Base-by-base conservation (phyloP, 2,329 filamentous ascomycete genomes). In the Penicillium concentricum region DNA sequence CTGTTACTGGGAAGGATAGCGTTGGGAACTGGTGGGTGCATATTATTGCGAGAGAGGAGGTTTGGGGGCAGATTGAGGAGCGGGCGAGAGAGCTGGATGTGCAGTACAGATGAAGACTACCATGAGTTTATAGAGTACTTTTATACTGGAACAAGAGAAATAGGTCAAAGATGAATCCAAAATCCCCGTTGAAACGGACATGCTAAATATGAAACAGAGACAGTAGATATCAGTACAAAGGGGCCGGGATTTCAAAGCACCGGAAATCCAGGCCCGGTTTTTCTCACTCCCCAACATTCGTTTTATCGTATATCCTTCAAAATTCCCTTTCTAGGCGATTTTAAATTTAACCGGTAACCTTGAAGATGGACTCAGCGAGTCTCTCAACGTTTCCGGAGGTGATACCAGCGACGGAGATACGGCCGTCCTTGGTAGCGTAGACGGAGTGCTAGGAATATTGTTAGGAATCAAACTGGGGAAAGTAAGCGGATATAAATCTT, bases 391-490 rank as follows among this genome's bases (percentile, higher is more conserved):
- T 81, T 70, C 69, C 76, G 38, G 73, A 67, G 59, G 79, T 81
- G 70, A 81, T 81, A 62, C 79, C 79, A 54, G 76, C 75, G 38
- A 79, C 77, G 34, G 79, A 78, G 63, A 83, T 79, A 68, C 81
- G 77, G 57, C 81, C 81, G 64, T 81, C 80, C 82, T 91, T 94
- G 78, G 94, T 97, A 65, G 92, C 93, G 76, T 99, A 99, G 69
- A 99, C 93, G 59, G 91, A 96, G 84, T 94, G 91, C 82, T 85
- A 59, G 42, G 28, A 35, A 51, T 38, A n/a, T 30, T 34, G 32
- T 65, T 56, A 69, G 63, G 42, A 13, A 24, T 34, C 20, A 15
- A 16, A 18, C 7, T 43, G 16, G 22, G 39, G 43, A 49, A 26
- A 44, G 30, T 20, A 20, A 34, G 18, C 16, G 24, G 18, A 10